phyloP scores from a whole-genome alignment of 2,329 filamentous ascomycete genomes.

The Akanthomyces dipterigenus region DNA sequence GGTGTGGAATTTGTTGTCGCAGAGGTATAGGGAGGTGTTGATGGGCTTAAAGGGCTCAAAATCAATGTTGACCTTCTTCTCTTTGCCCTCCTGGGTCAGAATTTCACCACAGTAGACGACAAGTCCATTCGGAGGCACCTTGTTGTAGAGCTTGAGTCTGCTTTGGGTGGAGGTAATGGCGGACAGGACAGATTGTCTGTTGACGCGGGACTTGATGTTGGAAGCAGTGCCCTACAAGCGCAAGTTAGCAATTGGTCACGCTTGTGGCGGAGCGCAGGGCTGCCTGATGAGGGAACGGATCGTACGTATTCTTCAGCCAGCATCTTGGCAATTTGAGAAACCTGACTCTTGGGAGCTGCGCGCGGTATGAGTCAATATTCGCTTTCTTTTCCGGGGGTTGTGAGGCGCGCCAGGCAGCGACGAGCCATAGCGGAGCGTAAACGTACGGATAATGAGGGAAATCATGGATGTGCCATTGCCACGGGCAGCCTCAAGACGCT shows the following conservation, averaged over 20 bases:
- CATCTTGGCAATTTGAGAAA: slow-evolving; percentile 96
- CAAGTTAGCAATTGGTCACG: slow-evolving; percentile 7
- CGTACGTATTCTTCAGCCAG: slow-evolving; percentile 99
- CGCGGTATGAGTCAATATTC: slow-evolving; percentile 2
- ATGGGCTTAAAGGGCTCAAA: slow-evolving; percentile 99
- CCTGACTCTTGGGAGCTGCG: slow-evolving; percentile 91
- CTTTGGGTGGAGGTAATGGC: slow-evolving; percentile 99
- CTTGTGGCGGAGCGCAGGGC: neutral
- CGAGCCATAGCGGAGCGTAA: neutral
- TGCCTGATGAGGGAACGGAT: slow-evolving; percentile 16
- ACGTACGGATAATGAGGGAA: slow-evolving; percentile 93
- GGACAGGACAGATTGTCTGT: slow-evolving; percentile 93
- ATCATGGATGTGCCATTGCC: slow-evolving; percentile 99
- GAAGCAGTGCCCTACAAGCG: slow-evolving; percentile 79
- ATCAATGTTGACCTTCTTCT: slow-evolving; percentile 99
- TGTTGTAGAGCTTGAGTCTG: slow-evolving; percentile 97
- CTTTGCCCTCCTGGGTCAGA: slow-evolving; percentile 95
- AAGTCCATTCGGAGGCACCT: slow-evolving; percentile 93
- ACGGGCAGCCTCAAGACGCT: slow-evolving; percentile 91
- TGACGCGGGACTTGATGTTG: slow-evolving; percentile 99
- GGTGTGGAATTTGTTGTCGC: slow-evolving; percentile 99
- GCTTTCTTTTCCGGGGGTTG: neutral
- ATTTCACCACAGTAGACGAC: slow-evolving; percentile 99
- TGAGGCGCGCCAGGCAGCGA: neutral
- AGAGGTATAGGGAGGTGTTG: slow-evolving; percentile 98